These are phyloP conservation scores for Platanthera zijinensis DNA, from an alignment of 106 monocot genomes.

Conservation along the genomic window DNA sequence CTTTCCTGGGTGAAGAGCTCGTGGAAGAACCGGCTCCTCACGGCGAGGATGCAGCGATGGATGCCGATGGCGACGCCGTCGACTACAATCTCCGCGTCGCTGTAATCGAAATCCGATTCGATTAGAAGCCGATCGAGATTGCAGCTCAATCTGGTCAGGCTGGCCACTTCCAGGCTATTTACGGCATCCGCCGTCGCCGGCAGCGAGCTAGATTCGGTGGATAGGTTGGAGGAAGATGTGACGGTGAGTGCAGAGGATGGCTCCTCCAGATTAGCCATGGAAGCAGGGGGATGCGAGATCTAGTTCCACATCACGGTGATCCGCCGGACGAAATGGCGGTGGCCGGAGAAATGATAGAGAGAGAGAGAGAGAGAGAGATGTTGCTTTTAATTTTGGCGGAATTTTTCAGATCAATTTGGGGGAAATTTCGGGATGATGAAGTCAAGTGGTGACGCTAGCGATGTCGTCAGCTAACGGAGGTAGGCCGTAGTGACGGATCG, in stretches of 20 bases:
- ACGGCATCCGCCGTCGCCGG: slow-evolving; percentile 7
- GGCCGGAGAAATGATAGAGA: background rate
- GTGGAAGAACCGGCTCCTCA: slow-evolving; percentile 57
- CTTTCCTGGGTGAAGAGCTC: slow-evolving; percentile 26
- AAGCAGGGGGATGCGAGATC: background rate
- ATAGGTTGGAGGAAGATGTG: slow-evolving; percentile 53
- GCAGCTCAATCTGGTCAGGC: slow-evolving; percentile 58
- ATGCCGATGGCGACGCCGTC: slow-evolving; percentile 50
- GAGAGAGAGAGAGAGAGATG: background rate
- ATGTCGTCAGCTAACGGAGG: background rate
- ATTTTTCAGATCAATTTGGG: background rate
- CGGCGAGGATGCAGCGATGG: slow-evolving; percentile 81
- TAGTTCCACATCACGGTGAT: background rate
- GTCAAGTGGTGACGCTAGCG: background rate
- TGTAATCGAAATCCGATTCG: slow-evolving; percentile 65
- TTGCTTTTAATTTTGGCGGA: background rate
- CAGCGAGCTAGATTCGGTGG: slow-evolving; percentile 35
- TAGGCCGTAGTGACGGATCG: background rate
- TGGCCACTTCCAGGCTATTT: slow-evolving; percentile 40
- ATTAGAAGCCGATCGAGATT: slow-evolving; percentile 68
- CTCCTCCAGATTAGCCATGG: slow-evolving; percentile 34
- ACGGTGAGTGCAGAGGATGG: slow-evolving; percentile 37
- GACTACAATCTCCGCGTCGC: slow-evolving; percentile 68
- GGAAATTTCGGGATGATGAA: background rate
- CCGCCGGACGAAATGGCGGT: background rate